These are phyloP conservation scores for Neostapfia colusana DNA, from an alignment of 176 grass and related monocot genomes.

Conservation along the genomic window DNA sequence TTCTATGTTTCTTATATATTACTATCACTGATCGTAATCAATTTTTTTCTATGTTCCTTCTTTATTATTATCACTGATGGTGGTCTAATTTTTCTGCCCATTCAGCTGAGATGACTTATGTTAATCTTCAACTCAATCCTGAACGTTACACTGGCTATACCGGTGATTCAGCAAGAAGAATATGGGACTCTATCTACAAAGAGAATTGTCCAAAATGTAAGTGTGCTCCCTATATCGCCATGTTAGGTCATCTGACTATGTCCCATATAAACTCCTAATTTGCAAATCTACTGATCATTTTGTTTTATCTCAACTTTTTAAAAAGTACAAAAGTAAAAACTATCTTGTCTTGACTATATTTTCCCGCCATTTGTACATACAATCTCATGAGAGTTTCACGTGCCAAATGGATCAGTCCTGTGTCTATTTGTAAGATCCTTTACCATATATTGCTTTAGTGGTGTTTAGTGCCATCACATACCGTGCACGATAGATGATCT, in stretches of 20 bases:
- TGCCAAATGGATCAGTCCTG: neutral
- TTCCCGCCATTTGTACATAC: neutral
- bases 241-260: neutral
- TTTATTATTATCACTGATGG: neutral
- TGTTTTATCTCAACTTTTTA: neutral
- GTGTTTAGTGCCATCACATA: neutral
- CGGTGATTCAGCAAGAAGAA: conserved; percentile 78
- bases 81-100: conserved; percentile 22
- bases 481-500: neutral
- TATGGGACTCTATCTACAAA: conserved; percentile 96
- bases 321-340: no score
- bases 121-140: conserved; percentile 90
- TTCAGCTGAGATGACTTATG: conserved; percentile 95
- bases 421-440: neutral
- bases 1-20: conserved; percentile 18
- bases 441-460: conserved; percentile 5
- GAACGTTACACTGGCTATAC: conserved; percentile 96
- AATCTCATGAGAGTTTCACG: neutral
- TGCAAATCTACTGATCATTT: neutral
- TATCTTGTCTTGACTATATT: neutral
- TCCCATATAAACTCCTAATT: neutral
- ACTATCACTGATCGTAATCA: conserved; percentile 3
- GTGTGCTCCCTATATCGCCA: conserved; percentile 10
- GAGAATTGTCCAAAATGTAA: conserved; percentile 99
- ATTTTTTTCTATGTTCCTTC: conserved; percentile 6